Evolutionary conservation across 352 stramenopile species (phyloP).

Genomic region (Globisporangium megalacanthum): DNA sequence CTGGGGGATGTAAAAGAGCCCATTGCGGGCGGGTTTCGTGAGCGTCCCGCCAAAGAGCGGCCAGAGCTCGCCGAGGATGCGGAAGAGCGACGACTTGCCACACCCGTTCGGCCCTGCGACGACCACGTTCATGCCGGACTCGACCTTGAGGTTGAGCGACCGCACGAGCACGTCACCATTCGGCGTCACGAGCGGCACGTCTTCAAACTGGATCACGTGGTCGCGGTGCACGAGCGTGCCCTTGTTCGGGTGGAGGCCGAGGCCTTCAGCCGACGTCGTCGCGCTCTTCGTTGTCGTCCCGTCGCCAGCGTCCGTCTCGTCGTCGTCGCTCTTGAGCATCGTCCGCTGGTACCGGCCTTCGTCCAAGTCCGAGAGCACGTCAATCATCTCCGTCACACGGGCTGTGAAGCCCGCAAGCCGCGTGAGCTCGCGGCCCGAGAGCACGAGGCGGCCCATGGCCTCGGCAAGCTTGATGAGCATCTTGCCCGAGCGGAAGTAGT

Average conservation of each 20-base stretch:
- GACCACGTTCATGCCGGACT: conserved; percentile 88
- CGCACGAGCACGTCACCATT: conserved; percentile 86
- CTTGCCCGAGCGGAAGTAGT: conserved; percentile 82
- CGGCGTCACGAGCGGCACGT: conserved; percentile 85
- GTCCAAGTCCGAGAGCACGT: conserved; percentile 65
- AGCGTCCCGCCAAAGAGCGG: conserved; percentile 71
- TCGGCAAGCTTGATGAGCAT: conserved; percentile 85
- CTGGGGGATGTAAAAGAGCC: conserved; percentile 90
- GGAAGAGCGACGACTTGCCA: conserved; percentile 87
- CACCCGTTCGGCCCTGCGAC: conserved; percentile 81
- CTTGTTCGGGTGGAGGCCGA: conserved; percentile 57
- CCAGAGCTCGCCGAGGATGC: conserved; percentile 86
- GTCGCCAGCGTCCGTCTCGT: conserved; percentile 17
- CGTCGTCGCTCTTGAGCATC: conserved; percentile 52
- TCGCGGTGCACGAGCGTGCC: conserved; percentile 47
- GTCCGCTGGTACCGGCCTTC: conserved; percentile 64
- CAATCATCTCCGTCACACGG: conserved; percentile 76
- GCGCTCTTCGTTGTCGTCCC: conserved; percentile 12
- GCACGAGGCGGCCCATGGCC: conserved; percentile 79
- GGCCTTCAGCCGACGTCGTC: conserved; percentile 33
- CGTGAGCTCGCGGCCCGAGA: conserved; percentile 81
- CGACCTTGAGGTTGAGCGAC: conserved; percentile 74
- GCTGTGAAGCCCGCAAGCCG: conserved; percentile 74
- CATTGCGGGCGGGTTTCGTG: conserved; percentile 72
- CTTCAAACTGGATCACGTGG: conserved; percentile 83